A percentile compares a stretch with the other conserved stretches of the same genome.
phyloP scores from a whole-genome alignment of 2,329 filamentous ascomycete species.

The Eutypella sp. region DNA sequence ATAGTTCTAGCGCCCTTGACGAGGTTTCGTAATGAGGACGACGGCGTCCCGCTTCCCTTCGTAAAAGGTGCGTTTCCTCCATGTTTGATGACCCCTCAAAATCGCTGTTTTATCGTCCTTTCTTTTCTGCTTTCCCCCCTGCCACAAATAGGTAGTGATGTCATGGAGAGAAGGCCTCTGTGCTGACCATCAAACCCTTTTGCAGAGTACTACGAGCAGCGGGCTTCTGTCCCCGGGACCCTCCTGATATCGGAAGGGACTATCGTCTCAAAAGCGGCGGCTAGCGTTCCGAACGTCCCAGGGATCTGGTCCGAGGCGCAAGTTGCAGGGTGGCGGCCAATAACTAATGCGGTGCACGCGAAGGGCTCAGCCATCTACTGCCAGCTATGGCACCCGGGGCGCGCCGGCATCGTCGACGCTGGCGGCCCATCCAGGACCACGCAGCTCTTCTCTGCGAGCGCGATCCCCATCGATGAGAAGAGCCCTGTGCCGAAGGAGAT shows the following conservation, averaged over 20 bases:
- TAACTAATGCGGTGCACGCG: constrained; percentile 58
- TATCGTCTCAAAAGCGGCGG: constrained; percentile 42
- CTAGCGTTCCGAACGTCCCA: constrained; percentile 44
- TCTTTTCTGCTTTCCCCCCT: too few relatives aligned
- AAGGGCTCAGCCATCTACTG: constrained; percentile 57
- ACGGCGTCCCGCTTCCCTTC: constrained; percentile 40
- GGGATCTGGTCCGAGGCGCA: constrained; percentile 55
- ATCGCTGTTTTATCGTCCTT: too few relatives aligned
- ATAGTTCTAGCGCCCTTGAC: constrained; percentile 47
- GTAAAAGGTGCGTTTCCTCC: constrained; percentile 18
- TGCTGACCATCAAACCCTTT: not conserved
- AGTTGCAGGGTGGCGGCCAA: constrained; percentile 52
- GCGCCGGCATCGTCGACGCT: constrained; percentile 42
- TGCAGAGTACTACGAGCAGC: constrained; percentile 25
- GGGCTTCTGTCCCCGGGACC: constrained; percentile 30
- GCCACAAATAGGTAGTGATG: too few relatives aligned
- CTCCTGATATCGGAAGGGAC: constrained; percentile 56
- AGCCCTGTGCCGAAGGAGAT: constrained; percentile 55
- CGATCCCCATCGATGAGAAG: constrained; percentile 42
- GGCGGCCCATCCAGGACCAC: constrained; percentile 33
- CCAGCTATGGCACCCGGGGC: constrained; percentile 62
- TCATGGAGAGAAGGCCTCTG: too few relatives aligned
- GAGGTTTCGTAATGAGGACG: constrained; percentile 36
- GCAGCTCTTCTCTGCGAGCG: constrained; percentile 40
- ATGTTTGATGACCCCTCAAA: too few relatives aligned